Conservation (phyloP, 257 asterid species). For the Gentiana macrophylla region DNA sequence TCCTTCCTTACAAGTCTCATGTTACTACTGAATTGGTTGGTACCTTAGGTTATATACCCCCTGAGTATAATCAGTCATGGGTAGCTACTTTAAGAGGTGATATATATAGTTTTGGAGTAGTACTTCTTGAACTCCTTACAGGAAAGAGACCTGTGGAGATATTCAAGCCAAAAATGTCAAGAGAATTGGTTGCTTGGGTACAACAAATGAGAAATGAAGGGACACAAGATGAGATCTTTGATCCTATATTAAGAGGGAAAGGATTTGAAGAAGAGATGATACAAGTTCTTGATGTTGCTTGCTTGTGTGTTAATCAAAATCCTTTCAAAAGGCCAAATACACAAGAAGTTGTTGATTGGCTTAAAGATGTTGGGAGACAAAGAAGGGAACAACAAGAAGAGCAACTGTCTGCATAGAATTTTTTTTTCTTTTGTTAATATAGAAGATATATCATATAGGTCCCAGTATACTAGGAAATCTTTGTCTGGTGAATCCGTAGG, state of each 20-base stretch:
- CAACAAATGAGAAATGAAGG: slow-evolving; percentile 62
- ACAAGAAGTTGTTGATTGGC: slow-evolving; percentile 62
- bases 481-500: too few species aligned
- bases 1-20: slow-evolving; percentile 75
- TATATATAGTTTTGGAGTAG: slow-evolving; percentile 83
- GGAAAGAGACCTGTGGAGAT: slow-evolving; percentile 83
- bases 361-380: slow-evolving; percentile 37
- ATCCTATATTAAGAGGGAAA: slow-evolving; percentile 52
- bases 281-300: slow-evolving; percentile 63
- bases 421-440: slow-evolving; percentile 17
- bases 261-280: slow-evolving; percentile 73
- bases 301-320: slow-evolving; percentile 68
- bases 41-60: slow-evolving; percentile 93
- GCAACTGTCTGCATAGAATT: slow-evolving; percentile 12
- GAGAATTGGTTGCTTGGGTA: slow-evolving; percentile 72
- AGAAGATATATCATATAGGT: too few species aligned
- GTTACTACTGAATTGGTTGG: slow-evolving; percentile 94
- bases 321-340: slow-evolving; percentile 78
- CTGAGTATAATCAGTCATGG: slow-evolving; percentile 93
- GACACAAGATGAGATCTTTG: slow-evolving; percentile 59
- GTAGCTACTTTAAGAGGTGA: slow-evolving; percentile 90
- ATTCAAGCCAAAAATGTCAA: slow-evolving; percentile 58
- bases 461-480: too few species aligned
- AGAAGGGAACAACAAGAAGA: slow-evolving; percentile 25
- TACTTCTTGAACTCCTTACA: slow-evolving; percentile 69